These are phyloP conservation scores for Aphanomyces astaci DNA, from an alignment of 352 stramenopile species.

Conservation along the genomic window DNA sequence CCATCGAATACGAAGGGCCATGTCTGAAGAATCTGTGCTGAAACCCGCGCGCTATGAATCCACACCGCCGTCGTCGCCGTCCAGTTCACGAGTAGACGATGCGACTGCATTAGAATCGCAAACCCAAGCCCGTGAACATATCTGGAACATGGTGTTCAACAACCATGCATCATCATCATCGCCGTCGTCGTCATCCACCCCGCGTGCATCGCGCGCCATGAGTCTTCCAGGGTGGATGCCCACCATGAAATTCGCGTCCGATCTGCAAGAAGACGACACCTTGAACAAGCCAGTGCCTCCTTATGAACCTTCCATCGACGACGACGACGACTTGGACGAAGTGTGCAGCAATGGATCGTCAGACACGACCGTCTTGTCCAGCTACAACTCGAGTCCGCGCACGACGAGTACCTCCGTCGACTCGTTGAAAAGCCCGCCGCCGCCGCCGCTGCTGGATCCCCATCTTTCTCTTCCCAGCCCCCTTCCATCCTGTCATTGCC, in stretches of 20 bases:
- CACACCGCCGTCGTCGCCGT: background rate
- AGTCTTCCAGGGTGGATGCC: background rate
- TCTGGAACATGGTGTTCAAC: background rate
- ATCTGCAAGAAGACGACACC: background rate
- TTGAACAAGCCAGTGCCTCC: background rate
- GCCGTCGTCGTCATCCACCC: too few relatives aligned
- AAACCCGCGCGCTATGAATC: background rate
- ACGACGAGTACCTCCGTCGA: background rate
- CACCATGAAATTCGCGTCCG: background rate
- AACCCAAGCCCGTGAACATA: background rate
- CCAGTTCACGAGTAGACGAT: background rate
- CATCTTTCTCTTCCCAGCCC: too few relatives aligned
- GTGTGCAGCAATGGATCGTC: background rate
- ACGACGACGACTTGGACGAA: conserved; percentile 2
- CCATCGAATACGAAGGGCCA: background rate
- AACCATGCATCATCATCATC: background rate
- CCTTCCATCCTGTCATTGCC: too few relatives aligned
- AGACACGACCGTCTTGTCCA: background rate
- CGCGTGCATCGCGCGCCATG: background rate
- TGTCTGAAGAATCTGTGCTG: background rate
- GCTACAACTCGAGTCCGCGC: background rate
- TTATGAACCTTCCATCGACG: too few relatives aligned
- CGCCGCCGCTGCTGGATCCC: too few relatives aligned
- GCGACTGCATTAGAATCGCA: background rate
- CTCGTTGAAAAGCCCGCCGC: background rate